Conservation (phyloP, 371 early-diverging fungal species). For the Cokeromyces recurvatus region DNA sequence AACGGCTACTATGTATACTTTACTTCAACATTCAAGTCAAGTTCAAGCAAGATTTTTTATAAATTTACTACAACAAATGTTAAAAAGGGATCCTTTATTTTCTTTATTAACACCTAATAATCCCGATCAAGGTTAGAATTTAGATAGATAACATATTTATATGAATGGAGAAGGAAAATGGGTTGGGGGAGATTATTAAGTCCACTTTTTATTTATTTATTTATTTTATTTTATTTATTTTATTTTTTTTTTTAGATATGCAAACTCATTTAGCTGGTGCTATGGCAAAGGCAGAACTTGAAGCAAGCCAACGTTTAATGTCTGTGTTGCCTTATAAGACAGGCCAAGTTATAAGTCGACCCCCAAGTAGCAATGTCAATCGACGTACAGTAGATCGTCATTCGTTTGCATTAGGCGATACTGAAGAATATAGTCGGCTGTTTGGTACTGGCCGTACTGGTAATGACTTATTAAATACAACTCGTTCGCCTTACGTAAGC, state of each 20-base stretch:
- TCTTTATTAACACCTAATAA: constrained; percentile 60
- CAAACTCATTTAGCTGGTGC: constrained; percentile 56
- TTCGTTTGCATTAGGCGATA: constrained; percentile 65
- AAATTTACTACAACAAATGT: constrained; percentile 85
- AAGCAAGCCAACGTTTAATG: constrained; percentile 54
- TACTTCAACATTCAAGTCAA: constrained; percentile 83
- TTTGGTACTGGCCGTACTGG: constrained; percentile 30
- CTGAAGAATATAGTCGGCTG: constrained; percentile 50
- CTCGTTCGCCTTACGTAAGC: constrained; percentile 1
- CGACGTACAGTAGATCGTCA: constrained; percentile 67
- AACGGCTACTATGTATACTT: constrained; percentile 83
- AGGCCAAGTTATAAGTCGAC: constrained; percentile 46
- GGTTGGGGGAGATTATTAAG: too few species aligned
- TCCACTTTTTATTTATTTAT: too few species aligned
- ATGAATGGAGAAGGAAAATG: too few species aligned
- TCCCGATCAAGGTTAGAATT: constrained; percentile 63
- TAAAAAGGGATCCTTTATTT: constrained; percentile 64
- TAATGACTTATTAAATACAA: constrained; percentile 2
- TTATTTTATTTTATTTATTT: too few species aligned
- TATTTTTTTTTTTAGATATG: too few species aligned
- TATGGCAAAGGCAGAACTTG: constrained; percentile 58
- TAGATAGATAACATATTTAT: constrained; percentile 2
- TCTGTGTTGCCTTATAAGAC: constrained; percentile 53
- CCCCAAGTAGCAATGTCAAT: constrained; percentile 25
- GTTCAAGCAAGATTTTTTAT: constrained; percentile 90